phyloP scores from a whole-genome alignment of 2,329 filamentous ascomycete genomes.

The Hymenoscyphus linearis region DNA sequence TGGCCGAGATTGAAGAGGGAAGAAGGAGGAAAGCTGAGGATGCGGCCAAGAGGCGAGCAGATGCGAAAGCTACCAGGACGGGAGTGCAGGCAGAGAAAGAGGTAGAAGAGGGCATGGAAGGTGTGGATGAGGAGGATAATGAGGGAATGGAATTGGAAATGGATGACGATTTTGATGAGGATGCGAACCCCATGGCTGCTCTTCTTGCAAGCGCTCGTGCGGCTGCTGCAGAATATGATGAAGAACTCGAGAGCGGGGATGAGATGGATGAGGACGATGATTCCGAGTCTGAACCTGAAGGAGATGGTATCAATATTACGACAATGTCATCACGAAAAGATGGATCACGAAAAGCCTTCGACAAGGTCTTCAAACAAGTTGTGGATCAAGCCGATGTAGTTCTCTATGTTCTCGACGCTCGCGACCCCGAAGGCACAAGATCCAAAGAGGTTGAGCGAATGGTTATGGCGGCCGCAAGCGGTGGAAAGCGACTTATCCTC shows the following conservation, averaged over 20 bases:
- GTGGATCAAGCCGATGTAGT: slow-evolving; percentile 85
- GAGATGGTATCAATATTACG: slow-evolving; percentile 45
- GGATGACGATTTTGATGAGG: slow-evolving; percentile 55
- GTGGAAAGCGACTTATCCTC: slow-evolving; percentile 82
- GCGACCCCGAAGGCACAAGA: slow-evolving; percentile 84
- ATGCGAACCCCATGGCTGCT: slow-evolving; percentile 88
- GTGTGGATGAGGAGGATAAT: slow-evolving; percentile 43
- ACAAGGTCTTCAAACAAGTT: slow-evolving; percentile 94
- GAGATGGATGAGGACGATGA: slow-evolving; percentile 53
- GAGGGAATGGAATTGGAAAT: slow-evolving; percentile 46
- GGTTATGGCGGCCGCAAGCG: slow-evolving; percentile 80
- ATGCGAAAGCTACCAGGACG: slow-evolving; percentile 63
- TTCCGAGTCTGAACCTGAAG: slow-evolving; percentile 41
- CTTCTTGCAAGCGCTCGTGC: slow-evolving; percentile 77
- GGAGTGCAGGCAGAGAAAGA: slow-evolving; percentile 42
- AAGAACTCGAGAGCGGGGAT: slow-evolving; percentile 37
- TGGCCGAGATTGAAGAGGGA: slow-evolving; percentile 90
- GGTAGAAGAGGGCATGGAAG: slow-evolving; percentile 40
- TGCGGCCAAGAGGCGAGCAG: slow-evolving; percentile 61
- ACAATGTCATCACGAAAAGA: slow-evolving; percentile 50
- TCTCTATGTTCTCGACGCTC: slow-evolving; percentile 87
- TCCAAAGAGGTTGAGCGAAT: slow-evolving; percentile 87
- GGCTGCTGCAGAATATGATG: slow-evolving; percentile 69
- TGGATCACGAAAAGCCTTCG: slow-evolving; percentile 78
- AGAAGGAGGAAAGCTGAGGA: slow-evolving; percentile 78